Base-by-base conservation (phyloP, 169 alveolate genomes). In the Babesia gibsoni region DNA sequence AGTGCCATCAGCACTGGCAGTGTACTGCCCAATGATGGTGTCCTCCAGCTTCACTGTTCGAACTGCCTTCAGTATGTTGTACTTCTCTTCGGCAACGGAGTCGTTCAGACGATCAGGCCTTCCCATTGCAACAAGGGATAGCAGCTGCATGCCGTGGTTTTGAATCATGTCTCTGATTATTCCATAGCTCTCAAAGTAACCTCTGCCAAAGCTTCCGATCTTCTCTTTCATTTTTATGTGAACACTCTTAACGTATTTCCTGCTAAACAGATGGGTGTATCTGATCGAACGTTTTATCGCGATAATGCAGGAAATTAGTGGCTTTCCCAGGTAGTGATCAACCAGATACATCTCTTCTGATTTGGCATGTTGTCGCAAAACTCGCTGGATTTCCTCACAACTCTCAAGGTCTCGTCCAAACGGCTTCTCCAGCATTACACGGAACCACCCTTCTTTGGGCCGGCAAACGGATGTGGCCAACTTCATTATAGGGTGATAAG, bases 361-460 rank as follows among this genome's bases (percentile, higher is more conserved):
- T 5, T 42, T 10, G 16, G 68, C 79, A 30, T 68, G 77, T 53
- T 69, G 53, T 6, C 18, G 37, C 52, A 79, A 45, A 25, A 67
- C 70, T 8, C 46, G 23, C 36, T 57, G 58, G 2, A 79, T 58
- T 43, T 67, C 72, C 48, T 33, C 35, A 43, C 80, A 68, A 33
- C 77, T 43, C n/a, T 30, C 49, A 46, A 69, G 7, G 42, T 69
- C 88, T 7, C 83, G 68, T 4, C 88, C 88, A 35, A 79, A 79
- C 32, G 88, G 88, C 73, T 79, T 79, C 35, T 79, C 88, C 77
- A 79, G 22, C 77, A 79, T 67, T 32, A 70, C 88, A 10, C 88
- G 73, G 48, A 68, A 68, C 83, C 88, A 68, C 1, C 83, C 83
- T 18, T 45, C 56, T 52, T 59, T 53, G 22, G 77, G 82, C 50